A percentile compares a stretch with the other conserved stretches of the same genome.
phyloP scores from a whole-genome alignment of 129 eudicot species.

The Escallonia herrerae region DNA sequence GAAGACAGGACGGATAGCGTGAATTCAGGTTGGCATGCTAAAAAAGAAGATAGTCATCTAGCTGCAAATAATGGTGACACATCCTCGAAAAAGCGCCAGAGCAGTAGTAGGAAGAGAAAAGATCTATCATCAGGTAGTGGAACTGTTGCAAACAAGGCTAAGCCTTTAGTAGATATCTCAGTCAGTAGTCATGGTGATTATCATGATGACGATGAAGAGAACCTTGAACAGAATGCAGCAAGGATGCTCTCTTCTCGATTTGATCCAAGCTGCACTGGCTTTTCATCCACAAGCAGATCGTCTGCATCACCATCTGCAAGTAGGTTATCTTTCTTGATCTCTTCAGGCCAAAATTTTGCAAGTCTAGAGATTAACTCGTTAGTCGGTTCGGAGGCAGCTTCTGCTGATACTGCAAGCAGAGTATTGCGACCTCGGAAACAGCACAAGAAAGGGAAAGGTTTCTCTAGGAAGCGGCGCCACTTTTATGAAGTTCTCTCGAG shows the following conservation, averaged over 20 bases:
- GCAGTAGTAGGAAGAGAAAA: conserved; percentile 42
- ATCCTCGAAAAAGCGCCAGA: conserved; percentile 28
- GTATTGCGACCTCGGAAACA: conserved; percentile 66
- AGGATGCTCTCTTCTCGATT: conserved; percentile 97
- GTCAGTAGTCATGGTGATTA: conserved; percentile 19
- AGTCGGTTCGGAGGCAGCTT: conserved; percentile 30
- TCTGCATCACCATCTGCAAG: conserved; percentile 24
- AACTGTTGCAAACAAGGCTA: conserved; percentile 26
- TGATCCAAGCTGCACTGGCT: conserved; percentile 86
- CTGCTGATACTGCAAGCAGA: conserved; percentile 53
- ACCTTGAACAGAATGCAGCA: conserved; percentile 91
- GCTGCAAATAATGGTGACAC: conserved; percentile 31
- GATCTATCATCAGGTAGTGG: conserved; percentile 29
- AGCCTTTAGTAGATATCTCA: conserved; percentile 32
- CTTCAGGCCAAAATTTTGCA: conserved; percentile 24
- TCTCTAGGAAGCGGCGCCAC: conserved; percentile 62
- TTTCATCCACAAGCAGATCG: conserved; percentile 34
- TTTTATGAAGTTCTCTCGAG: conserved; percentile 61
- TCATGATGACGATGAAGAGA: conserved; percentile 71
- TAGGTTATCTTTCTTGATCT: conserved; percentile 20
- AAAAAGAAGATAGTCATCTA: conserved; percentile 24
- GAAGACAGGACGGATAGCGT: conserved; percentile 17
- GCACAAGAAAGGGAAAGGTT: conserved; percentile 44
- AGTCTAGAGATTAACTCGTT: conserved; percentile 21
- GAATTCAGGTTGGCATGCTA: conserved; percentile 26